These are phyloP conservation scores for Epichloe coenophiala DNA, from an alignment of 2,329 filamentous ascomycete species.

Conservation along the genomic window DNA sequence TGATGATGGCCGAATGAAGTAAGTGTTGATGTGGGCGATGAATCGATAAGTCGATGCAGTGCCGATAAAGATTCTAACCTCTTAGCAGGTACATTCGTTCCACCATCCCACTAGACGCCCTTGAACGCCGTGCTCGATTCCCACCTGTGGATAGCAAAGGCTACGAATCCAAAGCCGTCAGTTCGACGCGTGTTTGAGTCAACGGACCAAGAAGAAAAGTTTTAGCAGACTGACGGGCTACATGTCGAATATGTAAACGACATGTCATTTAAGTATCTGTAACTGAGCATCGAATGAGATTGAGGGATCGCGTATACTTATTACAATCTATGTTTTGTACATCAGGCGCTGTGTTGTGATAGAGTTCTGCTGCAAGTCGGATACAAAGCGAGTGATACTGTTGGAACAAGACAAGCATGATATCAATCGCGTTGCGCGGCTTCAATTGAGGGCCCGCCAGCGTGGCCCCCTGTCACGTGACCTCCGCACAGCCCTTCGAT, in stretches of 20 bases:
- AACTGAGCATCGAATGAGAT: neutral
- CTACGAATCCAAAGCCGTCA: conserved; percentile 28
- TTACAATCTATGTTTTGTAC: neutral
- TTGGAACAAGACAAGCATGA: too few relatives aligned
- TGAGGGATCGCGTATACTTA: neutral
- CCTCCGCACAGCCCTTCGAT: too few relatives aligned
- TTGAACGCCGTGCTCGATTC: conserved; percentile 64
- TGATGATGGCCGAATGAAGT: conserved; percentile 55
- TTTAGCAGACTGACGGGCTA: neutral
- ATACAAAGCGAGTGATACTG: conserved; percentile 1
- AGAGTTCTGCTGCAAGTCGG: neutral
- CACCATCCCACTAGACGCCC: conserved; percentile 65
- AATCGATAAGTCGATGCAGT: neutral
- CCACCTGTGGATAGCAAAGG: conserved; percentile 49
- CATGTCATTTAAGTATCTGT: neutral
- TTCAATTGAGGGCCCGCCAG: too few relatives aligned
- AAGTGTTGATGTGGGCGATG: conserved; percentile 17
- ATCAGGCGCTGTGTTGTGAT: neutral
- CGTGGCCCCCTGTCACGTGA: too few relatives aligned
- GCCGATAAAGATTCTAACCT: neutral
- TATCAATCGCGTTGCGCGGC: too few relatives aligned
- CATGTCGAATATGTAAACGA: neutral
- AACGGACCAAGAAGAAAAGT: neutral
- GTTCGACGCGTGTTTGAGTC: conserved; percentile 18
- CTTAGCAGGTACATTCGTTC: conserved; percentile 67